A percentile compares a stretch with the other conserved stretches of the same genome.
Evolutionary conservation across 2,329 filamentous ascomycete species (phyloP).

Genomic region (Aureobasidium sp.): DNA sequence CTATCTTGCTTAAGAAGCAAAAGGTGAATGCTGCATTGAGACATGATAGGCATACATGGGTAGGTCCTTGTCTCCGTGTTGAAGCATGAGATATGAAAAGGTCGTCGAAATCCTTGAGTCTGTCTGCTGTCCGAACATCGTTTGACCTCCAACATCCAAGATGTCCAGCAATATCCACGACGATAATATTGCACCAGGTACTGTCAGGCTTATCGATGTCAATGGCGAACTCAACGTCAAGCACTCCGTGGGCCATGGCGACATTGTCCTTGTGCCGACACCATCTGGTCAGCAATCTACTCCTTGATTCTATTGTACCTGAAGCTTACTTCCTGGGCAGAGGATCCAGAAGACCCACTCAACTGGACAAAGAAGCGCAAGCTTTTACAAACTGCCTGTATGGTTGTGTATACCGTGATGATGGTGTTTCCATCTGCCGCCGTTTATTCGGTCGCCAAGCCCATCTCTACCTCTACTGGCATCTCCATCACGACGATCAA

Average conservation of each 20-base stretch:
- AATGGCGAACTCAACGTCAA: constrained; percentile 28
- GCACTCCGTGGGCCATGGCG: constrained; percentile 27
- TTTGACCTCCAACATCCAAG: neutral
- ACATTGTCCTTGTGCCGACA: constrained; percentile 33
- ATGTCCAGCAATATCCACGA: neutral
- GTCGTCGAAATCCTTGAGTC: neutral
- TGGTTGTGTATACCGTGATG: constrained; percentile 23
- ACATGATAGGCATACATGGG: neutral
- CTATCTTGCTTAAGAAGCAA: neutral
- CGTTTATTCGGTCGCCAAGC: constrained; percentile 15
- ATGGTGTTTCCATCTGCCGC: constrained; percentile 25
- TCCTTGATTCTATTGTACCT: neutral
- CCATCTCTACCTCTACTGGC: constrained; percentile 20
- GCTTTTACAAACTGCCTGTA: constrained; percentile 15
- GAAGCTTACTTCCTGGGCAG: neutral
- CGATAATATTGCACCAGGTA: constrained; percentile 25
- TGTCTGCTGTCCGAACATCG: neutral
- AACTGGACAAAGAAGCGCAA: constrained; percentile 18
- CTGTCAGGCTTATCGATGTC: constrained; percentile 35
- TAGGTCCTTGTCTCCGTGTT: neutral
- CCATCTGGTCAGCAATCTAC: constrained; percentile 25
- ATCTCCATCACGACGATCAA: constrained; percentile 18
- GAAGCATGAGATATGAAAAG: neutral
- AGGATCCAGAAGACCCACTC: constrained; percentile 20
- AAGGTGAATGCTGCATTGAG: neutral